Evolutionary conservation across 2,329 filamentous ascomycete species (phyloP).

Genomic region (Leptographium wingfieldii): DNA sequence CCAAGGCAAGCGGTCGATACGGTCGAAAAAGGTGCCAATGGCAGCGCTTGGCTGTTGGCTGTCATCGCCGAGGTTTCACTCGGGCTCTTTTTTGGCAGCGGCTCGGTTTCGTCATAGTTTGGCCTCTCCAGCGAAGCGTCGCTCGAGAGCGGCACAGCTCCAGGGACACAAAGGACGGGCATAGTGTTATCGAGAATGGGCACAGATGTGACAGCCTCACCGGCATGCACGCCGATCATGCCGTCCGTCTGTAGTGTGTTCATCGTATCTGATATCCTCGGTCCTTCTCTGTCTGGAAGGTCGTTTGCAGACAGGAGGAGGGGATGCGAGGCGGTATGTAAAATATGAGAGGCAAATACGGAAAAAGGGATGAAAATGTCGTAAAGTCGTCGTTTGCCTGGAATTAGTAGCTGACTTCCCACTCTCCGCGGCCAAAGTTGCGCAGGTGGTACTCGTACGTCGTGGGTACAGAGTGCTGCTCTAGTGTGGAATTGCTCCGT

Average conservation of each 20-base stretch:
- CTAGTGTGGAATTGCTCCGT: not conserved
- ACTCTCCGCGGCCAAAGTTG: not conserved
- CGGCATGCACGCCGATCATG: not conserved
- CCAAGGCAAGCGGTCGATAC: slow-evolving; percentile 39
- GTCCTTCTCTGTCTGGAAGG: not conserved
- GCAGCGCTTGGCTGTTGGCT: not conserved
- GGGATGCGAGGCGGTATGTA: not conserved
- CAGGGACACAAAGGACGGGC: not conserved
- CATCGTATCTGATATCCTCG: not conserved
- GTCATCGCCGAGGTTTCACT: not conserved
- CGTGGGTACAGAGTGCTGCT: not conserved
- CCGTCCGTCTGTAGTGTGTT: not conserved
- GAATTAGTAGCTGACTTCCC: not conserved
- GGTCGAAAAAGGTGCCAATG: slow-evolving; percentile 2
- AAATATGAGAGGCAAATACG: not conserved
- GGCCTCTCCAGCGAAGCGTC: not conserved
- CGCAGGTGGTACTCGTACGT: not conserved
- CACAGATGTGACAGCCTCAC: not conserved
- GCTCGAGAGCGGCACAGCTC: not conserved
- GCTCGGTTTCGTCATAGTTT: not conserved
- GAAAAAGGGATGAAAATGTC: not conserved
- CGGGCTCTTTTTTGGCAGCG: slow-evolving; percentile 2
- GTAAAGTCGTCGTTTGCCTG: not conserved
- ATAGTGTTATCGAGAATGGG: not conserved
- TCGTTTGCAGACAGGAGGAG: not conserved